Evolutionary conservation across 106 monocot genomes (phyloP), one percentile per base, ranked within the genome.

Genomic region (Hemerocallis citrina): DNA sequence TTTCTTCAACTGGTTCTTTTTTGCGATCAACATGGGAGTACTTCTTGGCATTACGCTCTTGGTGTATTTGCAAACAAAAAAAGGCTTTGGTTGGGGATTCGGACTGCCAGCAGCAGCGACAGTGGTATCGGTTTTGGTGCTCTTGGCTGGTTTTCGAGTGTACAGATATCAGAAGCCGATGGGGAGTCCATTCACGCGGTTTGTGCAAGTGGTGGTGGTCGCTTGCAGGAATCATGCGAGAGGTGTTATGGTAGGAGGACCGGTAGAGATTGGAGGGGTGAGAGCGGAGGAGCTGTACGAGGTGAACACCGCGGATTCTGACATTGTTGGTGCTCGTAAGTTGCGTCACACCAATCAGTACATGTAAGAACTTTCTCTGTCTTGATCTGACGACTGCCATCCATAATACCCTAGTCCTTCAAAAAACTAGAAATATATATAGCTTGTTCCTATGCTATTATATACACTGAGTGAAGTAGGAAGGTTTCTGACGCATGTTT

Each of bases 1-100:
- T 39, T 85, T 79, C 69, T 85, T 85, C 84, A 79, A 79, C 70
- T 85, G 84, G 84, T 85, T 79, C 71, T 79, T 63, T 66, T 79
- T 85, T 61, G 69, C 69, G 35, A 62, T 79, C 56, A 76, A 76
- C 54, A 55, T 76, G 47, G 84, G 84, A 1, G 61, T 59, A 0
- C 69, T 83, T 6, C 22, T 78, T 4, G 66, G 69, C 17, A 59
- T 69, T 23, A 73, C 78, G 1, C 10, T 68, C 14, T 34, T 83
- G 49, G 74, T 78, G 2, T 78, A 72, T 36, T 47, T 78, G 21
- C 61, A 71, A 43, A 62, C 25, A 2, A 72, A 64, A 21, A 51
- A 40, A 7, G 79, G 79, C 1, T 79, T 65, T 68, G 68, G 64
- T 0, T 69, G 60, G 62, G 84, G 84, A 0, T 79, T 79, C 33